A percentile compares a stretch with the other conserved stretches of the same genome.
Conservation (phyloP, 257 asterid species). For the Gardenia jasminoides region DNA sequence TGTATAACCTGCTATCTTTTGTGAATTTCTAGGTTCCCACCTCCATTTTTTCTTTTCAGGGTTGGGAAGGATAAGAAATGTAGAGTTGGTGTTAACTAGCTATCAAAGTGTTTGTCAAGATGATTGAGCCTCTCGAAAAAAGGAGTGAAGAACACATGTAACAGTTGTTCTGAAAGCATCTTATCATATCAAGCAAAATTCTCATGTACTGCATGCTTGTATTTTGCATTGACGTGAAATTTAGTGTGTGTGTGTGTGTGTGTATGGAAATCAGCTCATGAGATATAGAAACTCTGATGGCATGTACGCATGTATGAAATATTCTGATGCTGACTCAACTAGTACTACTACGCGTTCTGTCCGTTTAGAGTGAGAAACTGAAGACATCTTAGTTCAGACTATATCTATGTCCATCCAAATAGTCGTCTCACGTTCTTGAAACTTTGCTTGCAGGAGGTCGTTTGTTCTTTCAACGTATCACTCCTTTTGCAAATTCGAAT, state of each 20-base stretch:
- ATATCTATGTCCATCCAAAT: no score
- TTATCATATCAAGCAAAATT: not conserved
- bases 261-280: not conserved
- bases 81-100: no score
- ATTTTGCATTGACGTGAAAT: not conserved
- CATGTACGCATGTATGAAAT: not conserved
- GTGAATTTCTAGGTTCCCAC: not conserved
- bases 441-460: slow-evolving; percentile 14
- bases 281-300: not conserved
- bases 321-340: not conserved
- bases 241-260: not conserved
- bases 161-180: not conserved
- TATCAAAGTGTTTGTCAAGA: not conserved
- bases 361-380: not conserved
- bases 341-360: not conserved
- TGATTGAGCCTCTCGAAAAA: not conserved
- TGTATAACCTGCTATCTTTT: not conserved
- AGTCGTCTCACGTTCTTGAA: no score
- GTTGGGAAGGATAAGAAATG: not conserved
- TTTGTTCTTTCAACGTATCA: not conserved
- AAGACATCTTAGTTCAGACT: not conserved
- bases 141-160: not conserved
- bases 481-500: not conserved
- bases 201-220: not conserved
- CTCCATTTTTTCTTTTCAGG: not conserved